Conservation (phyloP, 306 rosid species). For the Trifolium repens region DNA sequence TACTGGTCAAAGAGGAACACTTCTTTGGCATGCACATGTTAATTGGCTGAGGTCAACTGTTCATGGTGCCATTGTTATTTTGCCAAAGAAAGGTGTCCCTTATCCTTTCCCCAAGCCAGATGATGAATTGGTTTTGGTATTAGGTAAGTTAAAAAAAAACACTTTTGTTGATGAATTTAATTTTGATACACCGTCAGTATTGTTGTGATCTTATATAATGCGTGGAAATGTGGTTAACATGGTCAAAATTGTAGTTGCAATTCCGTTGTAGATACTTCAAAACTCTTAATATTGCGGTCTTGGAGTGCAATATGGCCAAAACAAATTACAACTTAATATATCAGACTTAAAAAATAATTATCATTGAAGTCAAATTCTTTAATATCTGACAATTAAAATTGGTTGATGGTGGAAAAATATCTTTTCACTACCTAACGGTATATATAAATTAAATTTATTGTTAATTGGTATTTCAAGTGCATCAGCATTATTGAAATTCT, state of each 20-base stretch:
- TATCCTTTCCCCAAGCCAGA: conserved; percentile 88
- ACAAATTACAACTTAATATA: too few relatives aligned
- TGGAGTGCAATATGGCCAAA: too few relatives aligned
- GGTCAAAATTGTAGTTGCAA: too few relatives aligned
- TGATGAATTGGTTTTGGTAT: conserved; percentile 67
- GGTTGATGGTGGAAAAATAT: background rate
- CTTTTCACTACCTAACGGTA: background rate
- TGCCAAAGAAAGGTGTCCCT: conserved; percentile 87
- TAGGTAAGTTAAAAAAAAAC: conserved; percentile 47
- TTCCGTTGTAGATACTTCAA: too few relatives aligned
- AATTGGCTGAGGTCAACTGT: conserved; percentile 88
- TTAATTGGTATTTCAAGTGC: background rate
- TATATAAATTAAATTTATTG: background rate
- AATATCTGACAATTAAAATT: too few relatives aligned
- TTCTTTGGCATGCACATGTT: conserved; percentile 88
- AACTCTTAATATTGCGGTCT: too few relatives aligned
- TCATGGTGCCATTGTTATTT: conserved; percentile 79
- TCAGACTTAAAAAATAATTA: too few relatives aligned
- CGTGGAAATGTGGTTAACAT: too few relatives aligned
- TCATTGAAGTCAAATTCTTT: too few relatives aligned
- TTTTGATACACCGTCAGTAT: background rate
- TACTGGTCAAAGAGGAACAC: conserved; percentile 93
- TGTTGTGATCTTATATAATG: too few relatives aligned
- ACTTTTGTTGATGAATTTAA: background rate
- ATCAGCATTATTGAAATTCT: background rate